Conservation (phyloP, 768 basidiomycete genomes). For the Chiua virens region DNA sequence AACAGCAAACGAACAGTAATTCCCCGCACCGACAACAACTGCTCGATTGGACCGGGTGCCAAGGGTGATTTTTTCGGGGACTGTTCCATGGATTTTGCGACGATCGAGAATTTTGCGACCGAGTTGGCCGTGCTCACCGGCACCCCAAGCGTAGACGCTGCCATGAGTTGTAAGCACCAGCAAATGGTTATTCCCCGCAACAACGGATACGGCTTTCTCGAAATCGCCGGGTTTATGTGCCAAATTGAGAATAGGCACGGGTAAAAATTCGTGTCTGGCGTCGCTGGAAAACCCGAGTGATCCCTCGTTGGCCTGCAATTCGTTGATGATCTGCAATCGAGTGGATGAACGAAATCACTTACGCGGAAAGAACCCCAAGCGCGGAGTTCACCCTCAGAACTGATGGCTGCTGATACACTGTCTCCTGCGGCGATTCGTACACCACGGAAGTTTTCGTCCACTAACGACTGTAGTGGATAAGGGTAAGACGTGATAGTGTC, state of each 20-base stretch:
- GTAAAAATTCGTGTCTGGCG: constrained; percentile 64
- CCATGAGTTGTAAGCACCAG: constrained; percentile 88
- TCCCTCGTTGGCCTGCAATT: constrained; percentile 66
- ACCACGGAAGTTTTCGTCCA: constrained; percentile 81
- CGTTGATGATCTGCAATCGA: constrained; percentile 1
- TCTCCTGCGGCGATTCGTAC: constrained; percentile 85
- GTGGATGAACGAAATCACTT: constrained; percentile 26
- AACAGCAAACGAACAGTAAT: constrained; percentile 88
- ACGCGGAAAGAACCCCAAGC: constrained; percentile 94
- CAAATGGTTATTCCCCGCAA: constrained; percentile 86
- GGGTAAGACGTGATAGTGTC: constrained; percentile 55
- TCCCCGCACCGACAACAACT: constrained; percentile 75
- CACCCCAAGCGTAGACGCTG: constrained; percentile 86
- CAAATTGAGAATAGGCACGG: constrained; percentile 58
- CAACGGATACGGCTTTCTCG: constrained; percentile 74
- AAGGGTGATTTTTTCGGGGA: constrained; percentile 84
- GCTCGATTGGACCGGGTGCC: constrained; percentile 63
- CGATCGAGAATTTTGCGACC: constrained; percentile 89
- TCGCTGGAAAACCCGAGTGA: constrained; percentile 80
- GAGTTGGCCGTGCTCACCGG: constrained; percentile 87
- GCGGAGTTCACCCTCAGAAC: constrained; percentile 73
- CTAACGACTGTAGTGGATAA: constrained; percentile 64
- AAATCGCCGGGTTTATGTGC: constrained; percentile 59
- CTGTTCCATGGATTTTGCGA: constrained; percentile 85
- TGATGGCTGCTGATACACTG: constrained; percentile 83